These are phyloP conservation scores for Metarhizium rileyi DNA, from an alignment of 2,329 filamentous ascomycete genomes.

Conservation along the genomic window DNA sequence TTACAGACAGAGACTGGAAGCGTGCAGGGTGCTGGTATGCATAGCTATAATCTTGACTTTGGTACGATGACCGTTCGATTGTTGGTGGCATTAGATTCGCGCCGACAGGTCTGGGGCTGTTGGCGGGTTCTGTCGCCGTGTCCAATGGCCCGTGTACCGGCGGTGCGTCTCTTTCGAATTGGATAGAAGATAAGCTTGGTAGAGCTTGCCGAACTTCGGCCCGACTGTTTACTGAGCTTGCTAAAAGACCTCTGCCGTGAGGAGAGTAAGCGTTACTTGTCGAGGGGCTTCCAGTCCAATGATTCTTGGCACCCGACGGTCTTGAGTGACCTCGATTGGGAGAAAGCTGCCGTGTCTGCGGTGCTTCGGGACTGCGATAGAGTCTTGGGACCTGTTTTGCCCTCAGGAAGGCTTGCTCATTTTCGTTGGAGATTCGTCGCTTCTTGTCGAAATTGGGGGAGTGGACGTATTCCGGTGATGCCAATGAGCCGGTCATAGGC, in stretches of 20 bases:
- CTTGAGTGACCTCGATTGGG: slow-evolving; percentile 18
- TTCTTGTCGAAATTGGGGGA: slow-evolving; percentile 40
- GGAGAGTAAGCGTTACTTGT: slow-evolving; percentile 22
- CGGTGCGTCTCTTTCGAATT: slow-evolving; percentile 25
- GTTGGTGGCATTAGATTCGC: neutral
- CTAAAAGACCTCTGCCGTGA: slow-evolving; percentile 16
- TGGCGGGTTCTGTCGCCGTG: neutral
- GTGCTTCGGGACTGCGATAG: slow-evolving; percentile 28
- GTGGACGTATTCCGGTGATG: slow-evolving; percentile 38
- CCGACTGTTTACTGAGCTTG: slow-evolving; percentile 25
- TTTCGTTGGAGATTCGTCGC: slow-evolving; percentile 33
- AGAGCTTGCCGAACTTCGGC: slow-evolving; percentile 27
- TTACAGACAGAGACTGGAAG: slow-evolving; percentile 36
- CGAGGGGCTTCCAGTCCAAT: slow-evolving; percentile 2
- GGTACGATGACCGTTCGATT: slow-evolving; percentile 18
- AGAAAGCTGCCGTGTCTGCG: slow-evolving; percentile 24
- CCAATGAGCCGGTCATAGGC: slow-evolving; percentile 8
- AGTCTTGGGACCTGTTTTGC: slow-evolving; percentile 37
- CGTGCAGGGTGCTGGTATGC: slow-evolving; percentile 33
- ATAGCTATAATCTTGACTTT: slow-evolving; percentile 25
- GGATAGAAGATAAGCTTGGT: slow-evolving; percentile 28
- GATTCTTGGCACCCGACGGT: slow-evolving; percentile 16
- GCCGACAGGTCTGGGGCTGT: neutral
- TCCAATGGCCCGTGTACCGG: slow-evolving; percentile 22
- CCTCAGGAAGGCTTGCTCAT: slow-evolving; percentile 28